Conservation (phyloP, 176 grass and related monocot species). For the Thinopyrum elongatum region DNA sequence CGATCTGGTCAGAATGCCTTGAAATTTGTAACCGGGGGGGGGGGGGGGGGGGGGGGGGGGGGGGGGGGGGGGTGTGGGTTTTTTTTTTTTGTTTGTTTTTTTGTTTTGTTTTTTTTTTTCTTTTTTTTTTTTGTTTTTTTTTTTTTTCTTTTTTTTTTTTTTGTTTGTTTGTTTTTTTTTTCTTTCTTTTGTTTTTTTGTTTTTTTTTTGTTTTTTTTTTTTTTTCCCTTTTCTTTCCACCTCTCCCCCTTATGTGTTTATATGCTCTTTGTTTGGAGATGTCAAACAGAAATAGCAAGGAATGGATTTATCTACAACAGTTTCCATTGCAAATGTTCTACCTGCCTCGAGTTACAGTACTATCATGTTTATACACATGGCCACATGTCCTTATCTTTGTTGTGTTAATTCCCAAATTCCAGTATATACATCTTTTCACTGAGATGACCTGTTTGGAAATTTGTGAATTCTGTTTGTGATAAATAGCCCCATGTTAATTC, state of each 20-base stretch:
- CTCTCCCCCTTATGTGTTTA: too few relatives aligned
- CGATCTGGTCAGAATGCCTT: neutral
- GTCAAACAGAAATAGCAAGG: neutral
- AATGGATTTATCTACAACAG: neutral
- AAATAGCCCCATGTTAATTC: neutral
- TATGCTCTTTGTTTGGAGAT: neutral
- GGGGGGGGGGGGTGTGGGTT: too few relatives aligned
- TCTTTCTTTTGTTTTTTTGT: too few relatives aligned
- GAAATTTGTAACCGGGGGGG: neutral
- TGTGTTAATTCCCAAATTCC: neutral
- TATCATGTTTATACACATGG: neutral
- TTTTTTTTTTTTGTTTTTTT: too few relatives aligned
- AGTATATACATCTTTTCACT: neutral
- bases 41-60: too few relatives aligned
- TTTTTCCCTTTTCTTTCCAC: too few relatives aligned
- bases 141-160: too few relatives aligned
- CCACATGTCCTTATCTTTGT: neutral
- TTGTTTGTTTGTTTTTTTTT: too few relatives aligned
- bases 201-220: too few relatives aligned
- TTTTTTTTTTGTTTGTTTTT: too few relatives aligned
- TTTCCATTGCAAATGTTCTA: neutral
- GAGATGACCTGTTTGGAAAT: neutral
- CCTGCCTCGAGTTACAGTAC: neutral
- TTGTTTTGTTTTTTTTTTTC: too few relatives aligned
- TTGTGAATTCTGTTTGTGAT: neutral